phyloP scores from a whole-genome alignment of 2,329 filamentous ascomycete species.

The Pestalotiopsis sp. region DNA sequence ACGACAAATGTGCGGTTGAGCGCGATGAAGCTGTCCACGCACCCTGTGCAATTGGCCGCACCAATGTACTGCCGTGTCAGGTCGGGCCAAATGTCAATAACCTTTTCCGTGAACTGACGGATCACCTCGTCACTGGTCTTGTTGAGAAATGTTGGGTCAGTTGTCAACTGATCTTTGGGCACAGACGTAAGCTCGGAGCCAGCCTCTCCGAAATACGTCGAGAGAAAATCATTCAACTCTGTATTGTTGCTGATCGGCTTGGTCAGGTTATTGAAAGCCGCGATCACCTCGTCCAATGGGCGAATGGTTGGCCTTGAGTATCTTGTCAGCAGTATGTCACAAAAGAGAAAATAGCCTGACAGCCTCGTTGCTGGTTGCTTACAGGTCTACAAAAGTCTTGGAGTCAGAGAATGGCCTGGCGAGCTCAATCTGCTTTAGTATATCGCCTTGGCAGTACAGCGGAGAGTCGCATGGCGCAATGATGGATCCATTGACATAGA shows the following conservation, averaged over 20 bases:
- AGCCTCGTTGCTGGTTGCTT: conserved; percentile 25
- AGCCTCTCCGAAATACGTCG: conserved; percentile 62
- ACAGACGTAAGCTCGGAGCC: conserved; percentile 63
- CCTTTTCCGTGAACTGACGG: conserved; percentile 60
- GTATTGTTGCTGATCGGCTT: conserved; percentile 65
- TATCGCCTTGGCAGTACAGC: conserved; percentile 66
- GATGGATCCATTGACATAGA: conserved; percentile 61
- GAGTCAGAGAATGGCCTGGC: conserved; percentile 65
- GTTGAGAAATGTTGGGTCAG: conserved; percentile 58
- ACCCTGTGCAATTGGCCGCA: conserved; percentile 54
- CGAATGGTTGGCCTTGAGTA: conserved; percentile 56
- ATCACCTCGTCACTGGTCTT: conserved; percentile 58
- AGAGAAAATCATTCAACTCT: conserved; percentile 61
- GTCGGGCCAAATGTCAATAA: conserved; percentile 70
- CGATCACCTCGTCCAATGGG: conserved; percentile 59
- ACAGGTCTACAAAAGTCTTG: conserved; percentile 73
- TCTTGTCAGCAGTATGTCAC: conserved; percentile 1
- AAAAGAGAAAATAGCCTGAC: not conserved
- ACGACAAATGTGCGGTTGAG: conserved; percentile 70
- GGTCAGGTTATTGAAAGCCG: conserved; percentile 57
- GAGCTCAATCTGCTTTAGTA: conserved; percentile 62
- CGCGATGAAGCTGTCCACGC: conserved; percentile 65
- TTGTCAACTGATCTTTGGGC: conserved; percentile 48
- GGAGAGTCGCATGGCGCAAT: conserved; percentile 67
- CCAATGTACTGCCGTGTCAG: conserved; percentile 61